Evolutionary conservation across 2,329 filamentous ascomycete species (phyloP).

Genomic region (Aspergillus oerlinghausenensis): DNA sequence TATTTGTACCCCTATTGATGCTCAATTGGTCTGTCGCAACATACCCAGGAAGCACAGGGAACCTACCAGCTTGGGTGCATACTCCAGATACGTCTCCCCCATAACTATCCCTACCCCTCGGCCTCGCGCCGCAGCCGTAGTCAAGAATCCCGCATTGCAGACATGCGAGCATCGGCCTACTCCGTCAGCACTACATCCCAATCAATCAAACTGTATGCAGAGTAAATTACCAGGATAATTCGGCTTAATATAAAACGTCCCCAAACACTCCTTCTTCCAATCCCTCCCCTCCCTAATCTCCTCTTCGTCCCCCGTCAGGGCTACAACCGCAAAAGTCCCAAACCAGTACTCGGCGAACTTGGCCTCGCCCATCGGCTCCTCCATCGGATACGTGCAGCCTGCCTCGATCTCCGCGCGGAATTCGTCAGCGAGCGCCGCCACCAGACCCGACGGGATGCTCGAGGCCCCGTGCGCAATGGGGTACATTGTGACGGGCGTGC

Average conservation of each 20-base stretch:
- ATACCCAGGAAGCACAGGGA: background rate
- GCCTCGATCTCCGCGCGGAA: conserved; percentile 33
- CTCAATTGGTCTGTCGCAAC: background rate
- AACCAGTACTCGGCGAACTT: conserved; percentile 36
- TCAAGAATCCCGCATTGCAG: conserved; percentile 37
- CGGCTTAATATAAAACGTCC: conserved; percentile 40
- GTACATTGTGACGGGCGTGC: conserved; percentile 23
- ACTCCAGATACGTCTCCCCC: conserved; percentile 35
- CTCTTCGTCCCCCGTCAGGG: conserved; percentile 14
- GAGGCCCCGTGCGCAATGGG: conserved; percentile 21
- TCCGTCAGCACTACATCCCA: conserved; percentile 16
- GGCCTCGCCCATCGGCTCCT: conserved; percentile 26
- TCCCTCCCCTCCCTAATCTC: conserved; percentile 23
- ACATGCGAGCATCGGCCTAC: conserved; percentile 33
- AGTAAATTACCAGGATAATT: conserved; percentile 35
- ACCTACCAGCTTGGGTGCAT: conserved; percentile 34
- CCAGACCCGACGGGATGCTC: conserved; percentile 20
- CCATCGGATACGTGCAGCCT: conserved; percentile 38
- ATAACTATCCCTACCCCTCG: conserved; percentile 34
- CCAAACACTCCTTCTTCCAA: conserved; percentile 34
- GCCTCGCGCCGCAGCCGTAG: conserved; percentile 27
- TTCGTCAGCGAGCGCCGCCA: conserved; percentile 27
- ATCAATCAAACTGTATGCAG: background rate
- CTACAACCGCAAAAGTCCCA: conserved; percentile 35
- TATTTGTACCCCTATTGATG: conserved; percentile 35